Evolutionary conservation across 2,329 filamentous ascomycete species (phyloP), one percentile per base, ranked within the genome.

Genomic region (Trichoderma gracile): DNA sequence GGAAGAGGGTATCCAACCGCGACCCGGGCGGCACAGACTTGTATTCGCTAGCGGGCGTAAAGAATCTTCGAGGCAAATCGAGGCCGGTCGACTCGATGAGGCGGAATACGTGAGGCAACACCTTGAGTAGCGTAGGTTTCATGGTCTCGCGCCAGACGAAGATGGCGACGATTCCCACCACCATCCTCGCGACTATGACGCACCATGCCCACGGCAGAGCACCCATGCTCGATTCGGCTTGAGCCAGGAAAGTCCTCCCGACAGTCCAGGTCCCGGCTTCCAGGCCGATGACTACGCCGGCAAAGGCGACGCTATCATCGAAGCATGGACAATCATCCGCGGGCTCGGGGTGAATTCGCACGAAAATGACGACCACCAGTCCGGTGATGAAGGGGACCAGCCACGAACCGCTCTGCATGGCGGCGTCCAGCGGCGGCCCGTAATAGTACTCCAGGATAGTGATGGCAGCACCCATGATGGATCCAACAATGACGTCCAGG

Each of bases 321-420:
- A 96, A 98, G 76, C 94, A 98, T 5, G 94, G 94, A 70, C 95
- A 99, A 75, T 97, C 92, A 74, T 99, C 95, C 1, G 93, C 95
- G 0, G 95, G 95, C 73, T 99, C 95, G 0, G 95, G 95, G 72
- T 99, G 94, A 38, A 97, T 88, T 64, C 94, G 88, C 25, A 98
- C 90, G 8, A 97, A 82, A 8, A 89, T 78, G 63, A 95, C 82
- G 52, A 97, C 86, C 21, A 89, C 73, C 17, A 93, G 69, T 1
- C 87, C 82, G 0, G 90, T 81, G 15, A 89, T 75, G 0, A 89
- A 71, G 1, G 92, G 85, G 12, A 87, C 86, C n/a, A 82, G 75
- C 80, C 87, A 89, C 23, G 83, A 82, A 66, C 86, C 87, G 19
- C 81, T 81, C 67, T 88, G 83, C 69, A 97, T 83, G 78, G 87